Percentiles rank a stretch among this genome's conserved stretches.
Conservation (phyloP, 179 eudicot species). For the Patellifolia procumbens region DNA sequence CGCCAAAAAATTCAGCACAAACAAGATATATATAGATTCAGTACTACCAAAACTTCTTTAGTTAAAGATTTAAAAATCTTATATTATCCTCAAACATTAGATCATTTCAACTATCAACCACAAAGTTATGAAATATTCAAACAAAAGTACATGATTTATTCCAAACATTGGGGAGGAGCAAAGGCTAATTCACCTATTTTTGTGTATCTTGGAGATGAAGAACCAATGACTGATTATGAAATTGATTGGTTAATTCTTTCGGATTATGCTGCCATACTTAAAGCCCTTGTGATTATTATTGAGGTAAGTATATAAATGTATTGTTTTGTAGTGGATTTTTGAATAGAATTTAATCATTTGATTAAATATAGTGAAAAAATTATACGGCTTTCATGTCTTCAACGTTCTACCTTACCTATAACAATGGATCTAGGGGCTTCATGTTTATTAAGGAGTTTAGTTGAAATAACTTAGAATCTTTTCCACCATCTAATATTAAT, state of each 20-base stretch:
- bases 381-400: neutral
- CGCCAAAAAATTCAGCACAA: no score
- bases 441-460: no score
- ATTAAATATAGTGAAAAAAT: neutral
- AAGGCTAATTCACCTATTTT: constrained; percentile 27
- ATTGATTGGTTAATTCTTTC: constrained; percentile 5
- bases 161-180: constrained; percentile 28
- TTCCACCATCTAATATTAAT: no score
- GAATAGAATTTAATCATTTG: neutral
- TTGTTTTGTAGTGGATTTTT: neutral
- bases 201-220: constrained; percentile 31
- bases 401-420: no score
- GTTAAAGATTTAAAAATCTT: neutral
- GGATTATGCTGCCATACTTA: constrained; percentile 26
- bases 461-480: no score
- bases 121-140: constrained; percentile 21
- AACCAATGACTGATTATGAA: neutral
- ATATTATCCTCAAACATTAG: constrained; percentile 20
- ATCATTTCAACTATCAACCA: constrained; percentile 30
- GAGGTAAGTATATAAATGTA: constrained; percentile 22
- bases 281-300: constrained; percentile 29
- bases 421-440: neutral
- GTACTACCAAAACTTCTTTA: no score
- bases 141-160: constrained; percentile 15
- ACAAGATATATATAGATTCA: no score